These are phyloP conservation scores for Elsinoe necatrix DNA, from an alignment of 2,329 filamentous ascomycete genomes.

Conservation along the genomic window DNA sequence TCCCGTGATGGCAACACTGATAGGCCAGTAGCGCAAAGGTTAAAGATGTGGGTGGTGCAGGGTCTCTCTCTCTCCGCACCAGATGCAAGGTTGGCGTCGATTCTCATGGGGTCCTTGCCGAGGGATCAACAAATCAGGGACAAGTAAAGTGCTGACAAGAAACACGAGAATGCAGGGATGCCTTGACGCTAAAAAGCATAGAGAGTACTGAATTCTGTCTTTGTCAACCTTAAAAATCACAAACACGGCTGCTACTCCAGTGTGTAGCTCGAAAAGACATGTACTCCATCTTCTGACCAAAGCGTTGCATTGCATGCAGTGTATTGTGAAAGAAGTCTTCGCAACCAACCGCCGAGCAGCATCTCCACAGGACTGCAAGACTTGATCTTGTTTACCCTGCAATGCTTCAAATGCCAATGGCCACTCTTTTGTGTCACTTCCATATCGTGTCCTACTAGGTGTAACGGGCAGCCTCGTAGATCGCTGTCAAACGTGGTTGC, in stretches of 20 bases:
- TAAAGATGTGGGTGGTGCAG: slow-evolving; percentile 2
- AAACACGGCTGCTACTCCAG: not conserved
- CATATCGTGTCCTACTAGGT: no score
- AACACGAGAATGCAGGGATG: slow-evolving; percentile 4
- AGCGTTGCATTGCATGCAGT: no score
- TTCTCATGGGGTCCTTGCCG: not conserved
- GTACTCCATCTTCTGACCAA: no score
- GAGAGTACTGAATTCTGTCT: not conserved
- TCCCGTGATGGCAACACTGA: not conserved
- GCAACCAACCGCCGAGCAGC: no score
- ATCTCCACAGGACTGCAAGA: no score
- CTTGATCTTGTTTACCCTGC: no score
- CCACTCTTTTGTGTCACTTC: no score
- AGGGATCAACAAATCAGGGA: not conserved
- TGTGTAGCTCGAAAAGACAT: no score
- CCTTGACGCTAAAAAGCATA: not conserved
- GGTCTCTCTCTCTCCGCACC: slow-evolving; percentile 1
- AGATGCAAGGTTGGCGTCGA: not conserved
- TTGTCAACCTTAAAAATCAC: not conserved
- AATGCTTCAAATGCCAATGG: no score
- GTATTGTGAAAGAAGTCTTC: no score
- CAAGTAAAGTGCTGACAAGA: not conserved
- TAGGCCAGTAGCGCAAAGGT: not conserved
- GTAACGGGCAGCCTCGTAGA: not conserved
- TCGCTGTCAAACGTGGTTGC: not conserved